These are phyloP conservation scores for Jaapia argillacea DNA, from an alignment of 768 basidiomycete species.

Conservation along the genomic window DNA sequence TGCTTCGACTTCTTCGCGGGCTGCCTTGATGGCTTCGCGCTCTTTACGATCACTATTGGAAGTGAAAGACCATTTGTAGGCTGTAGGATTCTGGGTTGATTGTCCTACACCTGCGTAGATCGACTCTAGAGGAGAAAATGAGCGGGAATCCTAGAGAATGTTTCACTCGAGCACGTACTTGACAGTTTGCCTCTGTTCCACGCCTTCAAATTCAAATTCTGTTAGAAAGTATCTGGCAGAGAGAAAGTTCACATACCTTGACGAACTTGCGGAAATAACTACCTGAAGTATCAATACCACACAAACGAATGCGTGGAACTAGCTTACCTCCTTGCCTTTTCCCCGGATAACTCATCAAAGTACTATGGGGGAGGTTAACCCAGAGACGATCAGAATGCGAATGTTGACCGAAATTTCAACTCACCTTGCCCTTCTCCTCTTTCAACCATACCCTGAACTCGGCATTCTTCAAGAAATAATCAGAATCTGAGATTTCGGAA, in stretches of 20 bases:
- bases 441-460: conserved; percentile 87
- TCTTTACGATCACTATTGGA: conserved; percentile 55
- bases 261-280: conserved; percentile 94
- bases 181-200: conserved; percentile 78
- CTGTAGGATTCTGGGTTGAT: conserved; percentile 47
- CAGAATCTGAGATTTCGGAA: conserved; percentile 63
- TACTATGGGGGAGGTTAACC: conserved; percentile 36
- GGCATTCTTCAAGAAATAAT: conserved; percentile 82
- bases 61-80: conserved; percentile 84
- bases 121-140: conserved; percentile 24
- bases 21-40: conserved; percentile 41
- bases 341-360: conserved; percentile 77
- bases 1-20: conserved; percentile 46
- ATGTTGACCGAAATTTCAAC: conserved; percentile 6
- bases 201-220: conserved; percentile 28
- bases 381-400: neutral
- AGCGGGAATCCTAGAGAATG: neutral
- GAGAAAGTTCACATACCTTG: conserved; percentile 36
- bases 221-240: conserved; percentile 3
- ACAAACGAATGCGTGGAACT: conserved; percentile 3
- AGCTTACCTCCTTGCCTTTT: conserved; percentile 65
- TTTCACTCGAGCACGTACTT: conserved; percentile 35
- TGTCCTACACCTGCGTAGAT: conserved; percentile 56
- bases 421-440: conserved; percentile 52
- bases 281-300: conserved; percentile 19